These are phyloP conservation scores for Coemansia sp. DNA, from an alignment of 192 early-diverging fungal species.

Conservation along the genomic window DNA sequence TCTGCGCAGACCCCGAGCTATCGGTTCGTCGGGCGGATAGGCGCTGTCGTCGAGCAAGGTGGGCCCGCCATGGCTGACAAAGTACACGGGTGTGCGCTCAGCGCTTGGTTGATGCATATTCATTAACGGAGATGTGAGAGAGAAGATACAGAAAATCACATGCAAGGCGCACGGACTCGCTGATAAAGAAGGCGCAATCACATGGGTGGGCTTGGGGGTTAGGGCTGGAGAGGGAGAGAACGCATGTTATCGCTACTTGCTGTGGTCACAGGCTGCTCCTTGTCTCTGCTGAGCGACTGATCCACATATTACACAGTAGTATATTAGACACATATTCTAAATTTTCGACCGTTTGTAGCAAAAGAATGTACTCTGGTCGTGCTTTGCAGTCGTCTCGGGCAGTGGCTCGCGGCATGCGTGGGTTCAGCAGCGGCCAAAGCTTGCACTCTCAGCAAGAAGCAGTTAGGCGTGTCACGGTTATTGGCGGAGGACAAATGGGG, in stretches of 20 bases:
- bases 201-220: too few relatives aligned
- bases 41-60: conserved; percentile 28
- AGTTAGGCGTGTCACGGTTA: conserved; percentile 62
- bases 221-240: too few relatives aligned
- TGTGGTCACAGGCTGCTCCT: too few relatives aligned
- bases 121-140: too few relatives aligned
- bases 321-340: too few relatives aligned
- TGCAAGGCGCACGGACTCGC: not conserved
- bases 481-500: conserved; percentile 86
- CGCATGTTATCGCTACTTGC: too few relatives aligned
- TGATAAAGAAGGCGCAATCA: too few relatives aligned
- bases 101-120: too few relatives aligned
- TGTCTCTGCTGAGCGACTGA: too few relatives aligned
- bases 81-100: conserved; percentile 25
- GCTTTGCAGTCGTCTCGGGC: too few relatives aligned
- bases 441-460: too few relatives aligned
- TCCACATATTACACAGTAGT: too few relatives aligned
- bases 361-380: not conserved
- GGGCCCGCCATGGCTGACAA: conserved; percentile 45
- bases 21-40: conserved; percentile 16
- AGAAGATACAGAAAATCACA: not conserved
- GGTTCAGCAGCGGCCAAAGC: conserved; percentile 2
- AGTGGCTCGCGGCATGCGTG: not conserved
- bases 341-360: not conserved
- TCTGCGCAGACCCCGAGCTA: conserved; percentile 19